These are phyloP conservation scores for Aspergillus saccharolyticus DNA, from an alignment of 495 filamentous ascomycete genomes.

Conservation along the genomic window DNA sequence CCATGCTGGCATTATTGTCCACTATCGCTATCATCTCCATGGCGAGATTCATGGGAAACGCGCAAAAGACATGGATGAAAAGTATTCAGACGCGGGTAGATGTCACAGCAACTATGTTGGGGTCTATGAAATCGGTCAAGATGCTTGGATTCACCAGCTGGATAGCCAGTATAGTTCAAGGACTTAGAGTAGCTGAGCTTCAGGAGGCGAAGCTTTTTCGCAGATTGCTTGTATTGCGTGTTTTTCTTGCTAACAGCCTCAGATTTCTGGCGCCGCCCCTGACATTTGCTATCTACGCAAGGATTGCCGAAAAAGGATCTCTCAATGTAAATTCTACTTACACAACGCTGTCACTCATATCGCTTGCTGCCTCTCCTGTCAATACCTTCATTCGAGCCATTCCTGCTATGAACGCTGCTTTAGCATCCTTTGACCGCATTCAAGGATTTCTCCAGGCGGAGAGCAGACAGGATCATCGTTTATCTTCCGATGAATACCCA, in stretches of 20 bases:
- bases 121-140: slow-evolving; percentile 40
- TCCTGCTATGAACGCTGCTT: neutral
- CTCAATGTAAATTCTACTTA: neutral
- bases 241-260: neutral
- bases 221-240: neutral
- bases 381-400: neutral
- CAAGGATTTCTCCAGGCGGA: neutral
- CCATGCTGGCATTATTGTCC: neutral
- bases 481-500: neutral
- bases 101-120: slow-evolving; percentile 31
- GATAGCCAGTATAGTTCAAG: no score
- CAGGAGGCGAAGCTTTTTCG: no score
- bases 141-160: slow-evolving; percentile 31
- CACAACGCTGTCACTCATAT: neutral
- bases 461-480: neutral
- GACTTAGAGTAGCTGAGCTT: no score
- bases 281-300: neutral
- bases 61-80: slow-evolving; percentile 28
- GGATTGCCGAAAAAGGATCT: neutral
- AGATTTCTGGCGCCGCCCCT: neutral
- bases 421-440: neutral
- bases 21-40: neutral
- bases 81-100: slow-evolving; percentile 29
- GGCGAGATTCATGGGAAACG: neutral
- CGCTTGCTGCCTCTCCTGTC: neutral